Base-by-base conservation (phyloP, 169 alveolate species). In the Eimeria praecox region DNA sequence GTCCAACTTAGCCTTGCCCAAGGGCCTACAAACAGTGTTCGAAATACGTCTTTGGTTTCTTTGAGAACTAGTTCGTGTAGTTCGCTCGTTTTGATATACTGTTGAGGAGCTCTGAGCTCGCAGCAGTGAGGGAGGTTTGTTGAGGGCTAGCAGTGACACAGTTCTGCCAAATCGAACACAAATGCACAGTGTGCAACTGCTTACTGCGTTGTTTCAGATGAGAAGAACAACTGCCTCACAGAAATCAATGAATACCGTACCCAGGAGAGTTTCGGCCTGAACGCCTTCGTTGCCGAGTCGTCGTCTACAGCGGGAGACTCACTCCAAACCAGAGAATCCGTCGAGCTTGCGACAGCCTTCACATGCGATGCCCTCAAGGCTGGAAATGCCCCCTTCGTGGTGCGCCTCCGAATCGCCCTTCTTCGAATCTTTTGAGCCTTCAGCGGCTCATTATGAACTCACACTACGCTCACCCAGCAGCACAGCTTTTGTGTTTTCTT, bases 181-280 rank as follows among this genome's bases (percentile, higher is more conserved):
- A 46, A n/a, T 10, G 27, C 30, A 30, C 30, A 2, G 54, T 54
- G 40, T 4, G 66, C 33, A 10, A n/a, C 42, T 49, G 59, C 40
- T 20, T 20, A 44, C 9, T 44, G 66, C 12, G 52, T 14, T 22
- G 38, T 27, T 18, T 16, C 73, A 87, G 82, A 6, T n/a, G 71
- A 46, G 0, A 54, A 20, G 18, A 16, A 56, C 0, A 62, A 40
- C 93, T 87, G 93, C 64, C 82, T 87, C 44, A 42, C 44, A 33
- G 93, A 87, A 52, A 87, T 87, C 56, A 87, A 87, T 49, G 82
- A 35, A 24, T 59, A 62, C 71, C 93, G 93, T 10, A 87, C 93
- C 44, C 93, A 87, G 24, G 83, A 62, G 22, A 20, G 42, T 16
- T 59, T 87, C 12, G 93, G 93, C 64, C 59, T 87, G 40, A 38